phyloP scores from a whole-genome alignment of 2,329 filamentous ascomycete genomes.

The Trichoderma afroharzianum region DNA sequence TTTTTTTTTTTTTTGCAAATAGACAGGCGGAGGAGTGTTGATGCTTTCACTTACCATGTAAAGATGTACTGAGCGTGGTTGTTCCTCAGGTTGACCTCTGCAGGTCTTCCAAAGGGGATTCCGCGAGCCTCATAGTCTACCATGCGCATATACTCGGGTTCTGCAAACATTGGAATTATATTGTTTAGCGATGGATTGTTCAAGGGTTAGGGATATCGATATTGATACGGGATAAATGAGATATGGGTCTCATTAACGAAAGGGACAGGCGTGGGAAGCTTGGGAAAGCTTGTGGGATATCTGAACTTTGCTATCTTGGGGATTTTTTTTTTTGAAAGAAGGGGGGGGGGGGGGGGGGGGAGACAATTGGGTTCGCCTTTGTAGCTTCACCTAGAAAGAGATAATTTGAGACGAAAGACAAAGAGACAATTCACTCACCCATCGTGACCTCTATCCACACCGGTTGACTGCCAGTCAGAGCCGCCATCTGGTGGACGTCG shows the following conservation, averaged over 20 bases:
- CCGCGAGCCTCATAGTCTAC: constrained; percentile 76
- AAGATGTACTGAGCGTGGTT: constrained; percentile 99
- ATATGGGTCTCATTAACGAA: background rate
- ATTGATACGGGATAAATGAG: background rate
- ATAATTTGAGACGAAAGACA: background rate
- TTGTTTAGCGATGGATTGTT: background rate
- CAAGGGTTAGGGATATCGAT: background rate
- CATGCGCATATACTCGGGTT: constrained; percentile 71
- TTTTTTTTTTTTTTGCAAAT: background rate
- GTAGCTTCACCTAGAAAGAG: background rate
- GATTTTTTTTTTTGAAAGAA: too few relatives aligned
- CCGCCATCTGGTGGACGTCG: constrained; percentile 88
- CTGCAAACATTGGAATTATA: constrained; percentile 40
- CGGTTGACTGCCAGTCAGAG: constrained; percentile 72
- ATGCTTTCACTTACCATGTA: constrained; percentile 70
- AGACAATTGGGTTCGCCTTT: background rate
- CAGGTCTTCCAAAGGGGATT: constrained; percentile 80
- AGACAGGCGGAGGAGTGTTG: background rate
- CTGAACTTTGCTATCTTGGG: background rate
- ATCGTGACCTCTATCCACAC: constrained; percentile 97
- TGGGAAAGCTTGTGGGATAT: background rate
- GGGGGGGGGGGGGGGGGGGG: too few relatives aligned
- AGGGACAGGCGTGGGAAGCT: background rate
- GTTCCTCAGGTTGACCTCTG: constrained; percentile 91
- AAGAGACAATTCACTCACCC: constrained; percentile 49